These are phyloP conservation scores for thale cress (Arabidopsis thaliana) DNA, from an alignment of 345 rosid species.

Conservation along the genomic window TAIR10.1 NC_003074.8:10708001-10708500, in stretches of 20 bases:
- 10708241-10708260: slow-evolving; percentile 48
- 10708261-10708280: slow-evolving; percentile 41
- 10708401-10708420: background rate
- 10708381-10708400: background rate
- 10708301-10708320: slow-evolving; percentile 32
- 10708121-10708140: slow-evolving; percentile 52
- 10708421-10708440: background rate
- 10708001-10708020: slow-evolving; percentile 44
- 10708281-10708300: slow-evolving; percentile 27
- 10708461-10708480: background rate
- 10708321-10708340: background rate
- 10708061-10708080: slow-evolving; percentile 49
- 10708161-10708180: slow-evolving; percentile 34
- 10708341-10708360: slow-evolving; percentile 20
- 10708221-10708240: slow-evolving; percentile 64
- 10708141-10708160: background rate
- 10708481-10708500: background rate
- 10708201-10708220: slow-evolving; percentile 57
- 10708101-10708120: slow-evolving; percentile 49
- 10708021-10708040: slow-evolving; percentile 48
- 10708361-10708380: background rate
- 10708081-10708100: slow-evolving; percentile 49
- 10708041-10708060: slow-evolving; percentile 38
- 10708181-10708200: slow-evolving; percentile 52
- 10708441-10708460: background rate